A percentile compares a stretch with the other conserved stretches of the same genome.
These are phyloP conservation scores for Pugionium dolabratum DNA, from an alignment of 345 rosid species.

Conservation along the genomic window DNA sequence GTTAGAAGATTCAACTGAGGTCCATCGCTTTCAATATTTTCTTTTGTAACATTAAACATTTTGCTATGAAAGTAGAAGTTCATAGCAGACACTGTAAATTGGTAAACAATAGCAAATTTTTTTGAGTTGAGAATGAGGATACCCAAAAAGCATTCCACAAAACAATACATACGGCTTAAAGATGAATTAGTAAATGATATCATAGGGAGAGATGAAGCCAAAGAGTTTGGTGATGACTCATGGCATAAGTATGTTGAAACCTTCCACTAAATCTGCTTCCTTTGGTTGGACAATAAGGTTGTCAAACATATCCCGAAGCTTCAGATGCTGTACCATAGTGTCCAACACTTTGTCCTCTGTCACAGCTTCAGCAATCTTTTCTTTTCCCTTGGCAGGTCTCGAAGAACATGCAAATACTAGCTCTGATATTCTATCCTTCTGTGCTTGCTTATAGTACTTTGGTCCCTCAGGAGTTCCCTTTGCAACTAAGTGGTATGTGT, in stretches of 20 bases:
- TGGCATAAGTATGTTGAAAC: conserved; percentile 37
- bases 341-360: conserved; percentile 40
- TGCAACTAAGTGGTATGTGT: conserved; percentile 62
- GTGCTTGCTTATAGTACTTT: conserved; percentile 52
- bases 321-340: conserved; percentile 36
- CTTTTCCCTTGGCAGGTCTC: conserved; percentile 32
- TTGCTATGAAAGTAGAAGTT: neutral
- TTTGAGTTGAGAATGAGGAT: neutral
- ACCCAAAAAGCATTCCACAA: neutral
- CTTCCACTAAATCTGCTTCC: conserved; percentile 43
- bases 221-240: conserved; percentile 25
- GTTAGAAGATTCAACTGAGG: no score
- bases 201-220: conserved; percentile 1
- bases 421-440: conserved; percentile 54
- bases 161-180: conserved; percentile 14
- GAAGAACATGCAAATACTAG: conserved; percentile 50
- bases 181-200: neutral
- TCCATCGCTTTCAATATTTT: no score
- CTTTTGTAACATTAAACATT: neutral
- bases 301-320: conserved; percentile 39
- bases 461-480: conserved; percentile 56
- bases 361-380: conserved; percentile 32
- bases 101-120: conserved; percentile 1
- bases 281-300: conserved; percentile 39
- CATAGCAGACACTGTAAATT: neutral